These are phyloP conservation scores for Dinochytrium kinnereticum DNA, from an alignment of 371 early-diverging fungal genomes.

Conservation along the genomic window DNA sequence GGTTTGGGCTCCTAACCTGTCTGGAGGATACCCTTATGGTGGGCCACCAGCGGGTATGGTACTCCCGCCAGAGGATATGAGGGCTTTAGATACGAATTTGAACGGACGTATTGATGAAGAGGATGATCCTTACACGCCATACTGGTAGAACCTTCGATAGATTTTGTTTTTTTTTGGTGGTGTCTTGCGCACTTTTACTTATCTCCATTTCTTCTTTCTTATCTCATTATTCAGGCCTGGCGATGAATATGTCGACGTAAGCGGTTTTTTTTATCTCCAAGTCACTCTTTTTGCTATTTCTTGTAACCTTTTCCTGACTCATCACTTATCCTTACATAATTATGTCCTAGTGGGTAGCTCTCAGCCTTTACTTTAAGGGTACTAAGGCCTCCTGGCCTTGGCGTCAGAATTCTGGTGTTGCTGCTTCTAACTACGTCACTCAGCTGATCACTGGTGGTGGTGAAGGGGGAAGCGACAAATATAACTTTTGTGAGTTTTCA, in stretches of 20 bases:
- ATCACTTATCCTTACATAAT: not conserved
- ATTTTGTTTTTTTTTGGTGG: too few species aligned
- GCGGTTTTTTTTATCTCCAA: not conserved
- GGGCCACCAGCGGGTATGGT: not conserved
- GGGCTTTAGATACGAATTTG: conserved; percentile 37
- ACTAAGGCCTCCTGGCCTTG: conserved; percentile 15
- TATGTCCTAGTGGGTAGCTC: conserved; percentile 43
- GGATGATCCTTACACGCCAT: conserved; percentile 46
- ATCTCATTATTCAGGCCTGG: conserved; percentile 37
- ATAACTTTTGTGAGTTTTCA: not conserved
- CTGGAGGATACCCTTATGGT: conserved; percentile 30
- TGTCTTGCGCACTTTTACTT: too few species aligned
- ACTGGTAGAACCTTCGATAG: conserved; percentile 38
- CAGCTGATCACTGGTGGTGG: conserved; percentile 15
- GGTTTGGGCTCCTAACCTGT: conserved; percentile 33
- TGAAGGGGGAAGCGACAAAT: conserved; percentile 3
- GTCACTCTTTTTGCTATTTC: not conserved
- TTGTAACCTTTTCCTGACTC: too few species aligned
- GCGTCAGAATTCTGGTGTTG: conserved; percentile 14
- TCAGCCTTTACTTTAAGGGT: conserved; percentile 42
- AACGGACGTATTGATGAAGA: conserved; percentile 27
- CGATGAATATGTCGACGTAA: conserved; percentile 46
- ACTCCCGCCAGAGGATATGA: conserved; percentile 20
- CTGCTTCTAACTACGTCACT: not conserved
- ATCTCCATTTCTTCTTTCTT: not conserved